phyloP scores from a whole-genome alignment of 192 early-diverging fungal genomes.

The Coemansia sp. region DNA sequence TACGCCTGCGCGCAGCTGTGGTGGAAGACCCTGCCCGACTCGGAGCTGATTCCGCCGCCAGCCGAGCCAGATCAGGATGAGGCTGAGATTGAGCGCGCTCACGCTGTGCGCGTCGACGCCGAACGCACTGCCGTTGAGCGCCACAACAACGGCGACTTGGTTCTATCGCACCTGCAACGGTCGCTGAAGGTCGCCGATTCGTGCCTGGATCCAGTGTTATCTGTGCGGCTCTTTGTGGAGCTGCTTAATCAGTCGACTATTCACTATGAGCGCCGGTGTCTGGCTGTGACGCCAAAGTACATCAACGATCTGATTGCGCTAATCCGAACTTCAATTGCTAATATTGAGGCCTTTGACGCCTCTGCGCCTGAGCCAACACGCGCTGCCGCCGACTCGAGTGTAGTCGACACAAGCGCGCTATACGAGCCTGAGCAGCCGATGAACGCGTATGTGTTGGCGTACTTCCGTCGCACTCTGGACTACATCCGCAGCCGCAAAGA shows the following conservation, averaged over 20 bases:
- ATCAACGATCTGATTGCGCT: conserved; percentile 93
- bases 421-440: conserved; percentile 61
- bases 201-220: conserved; percentile 86
- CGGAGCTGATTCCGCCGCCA: conserved; percentile 48
- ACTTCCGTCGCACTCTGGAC: conserved; percentile 69
- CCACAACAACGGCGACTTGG: conserved; percentile 85
- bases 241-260: conserved; percentile 93
- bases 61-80: conserved; percentile 53
- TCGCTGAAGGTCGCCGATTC: conserved; percentile 93
- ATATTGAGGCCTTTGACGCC: conserved; percentile 72
- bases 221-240: conserved; percentile 95
- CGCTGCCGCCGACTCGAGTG: conserved; percentile 48
- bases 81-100: conserved; percentile 29
- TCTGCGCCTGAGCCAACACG: conserved; percentile 52
- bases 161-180: conserved; percentile 90
- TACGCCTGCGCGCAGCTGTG: conserved; percentile 86
- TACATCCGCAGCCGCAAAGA: conserved; percentile 60
- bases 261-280: conserved; percentile 91
- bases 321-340: conserved; percentile 74
- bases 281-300: conserved; percentile 88
- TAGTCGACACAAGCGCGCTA: conserved; percentile 61
- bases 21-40: conserved; percentile 68
- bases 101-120: conserved; percentile 47
- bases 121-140: conserved; percentile 59
- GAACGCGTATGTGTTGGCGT: conserved; percentile 66